Base-by-base conservation (phyloP, 495 filamentous ascomycete genomes). In the Copromyces sp. region DNA sequence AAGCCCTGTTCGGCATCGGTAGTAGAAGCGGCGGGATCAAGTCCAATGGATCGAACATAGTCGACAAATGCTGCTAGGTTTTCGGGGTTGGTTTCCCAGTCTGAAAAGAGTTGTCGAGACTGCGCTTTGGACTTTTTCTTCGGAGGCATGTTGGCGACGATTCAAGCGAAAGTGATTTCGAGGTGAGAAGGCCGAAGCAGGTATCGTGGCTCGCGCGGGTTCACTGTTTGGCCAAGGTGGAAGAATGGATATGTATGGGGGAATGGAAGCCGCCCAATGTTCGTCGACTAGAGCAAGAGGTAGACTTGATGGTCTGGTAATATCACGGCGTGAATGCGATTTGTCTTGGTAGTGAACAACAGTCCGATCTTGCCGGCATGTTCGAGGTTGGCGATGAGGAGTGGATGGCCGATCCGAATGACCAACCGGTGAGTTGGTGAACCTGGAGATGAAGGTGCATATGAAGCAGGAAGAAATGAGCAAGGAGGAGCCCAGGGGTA, bases 11-110 rank as follows among this genome's bases (percentile, higher is more conserved):
- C 24, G 6, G n/a, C 20, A 6, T 72, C 42, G 32, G 71, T 41
- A 8, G n/a, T 17, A 6, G 53, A 32, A 68, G 17, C 5, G 45
- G 9, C 11, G 76, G 71, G 12, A 76, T 69, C 0, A 72, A 71
- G 6, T 61, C 29, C 53, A 32, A 61, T 35, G 24, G 53, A 61
- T 16, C 53, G 71, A 45, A 80, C 5, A 11, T 71, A 44, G 5
- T 70, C 68, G 8, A 78, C 20, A n/a, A 80, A 74, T 8, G 76
- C 72, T 11, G 70, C 69, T 7, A 76, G 16, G 42, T 39, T 69
- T 9, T 75, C 73, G 17, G 69, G 45, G 14, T 72, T 38, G 20
- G 71, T 32, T 70, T 29, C 14, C 59, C 42, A 72, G 74, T 35
- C 47, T 9, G 4, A 70, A 39, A 38, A 72, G 70, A 70, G 75